Base-by-base conservation (phyloP, 1,284 basidiomycete genomes). In the Pulchroboletus neoregius region DNA sequence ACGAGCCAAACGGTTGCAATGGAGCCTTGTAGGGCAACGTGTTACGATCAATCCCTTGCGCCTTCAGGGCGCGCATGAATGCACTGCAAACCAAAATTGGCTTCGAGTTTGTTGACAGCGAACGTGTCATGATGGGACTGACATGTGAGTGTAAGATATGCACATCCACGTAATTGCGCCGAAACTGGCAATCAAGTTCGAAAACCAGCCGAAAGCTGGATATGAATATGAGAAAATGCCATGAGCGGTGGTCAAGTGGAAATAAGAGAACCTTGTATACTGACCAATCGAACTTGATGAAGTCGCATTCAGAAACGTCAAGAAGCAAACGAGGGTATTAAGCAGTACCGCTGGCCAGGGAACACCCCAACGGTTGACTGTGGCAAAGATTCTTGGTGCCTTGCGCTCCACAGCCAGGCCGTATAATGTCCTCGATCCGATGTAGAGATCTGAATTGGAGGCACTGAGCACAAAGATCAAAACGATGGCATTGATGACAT, bases 401-500 rank as follows among this genome's bases (percentile, higher is more conserved):
- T 82, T 73, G 2, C 74, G 72, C 38, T 78, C 72, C n/a, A 76
- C 63, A 0, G 80, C 74, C 13, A 82, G 68, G 34, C 74, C 76
- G 55, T 83, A 81, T 3, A 83, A 62, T 13, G 72, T 73, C 43
- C 80, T 72, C 30, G 74, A 75, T 22, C 71, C 68, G 30, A 74
- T 73, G 58, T 78, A 83, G 45, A 84, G 58, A 51, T 79, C 74
- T 11, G 73, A 73, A 56, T 75, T 78, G 0, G 75, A 80, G 6
- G 82, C 77, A 16, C 78, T 79, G 52, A 75, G 74, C 2, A 82
- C 81, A 46, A 77, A 78, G 35, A 78, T 72, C 28, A 84, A 61
- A 46, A 86, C 75, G 39, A 70, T 70, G n/a, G 80, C 78, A 57
- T 86, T 84, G 63, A 83, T 78, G 63, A 73, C 68, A 54, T 74